These are phyloP conservation scores for Lagerstroemia speciosa DNA, from an alignment of 345 rosid species.

Conservation along the genomic window DNA sequence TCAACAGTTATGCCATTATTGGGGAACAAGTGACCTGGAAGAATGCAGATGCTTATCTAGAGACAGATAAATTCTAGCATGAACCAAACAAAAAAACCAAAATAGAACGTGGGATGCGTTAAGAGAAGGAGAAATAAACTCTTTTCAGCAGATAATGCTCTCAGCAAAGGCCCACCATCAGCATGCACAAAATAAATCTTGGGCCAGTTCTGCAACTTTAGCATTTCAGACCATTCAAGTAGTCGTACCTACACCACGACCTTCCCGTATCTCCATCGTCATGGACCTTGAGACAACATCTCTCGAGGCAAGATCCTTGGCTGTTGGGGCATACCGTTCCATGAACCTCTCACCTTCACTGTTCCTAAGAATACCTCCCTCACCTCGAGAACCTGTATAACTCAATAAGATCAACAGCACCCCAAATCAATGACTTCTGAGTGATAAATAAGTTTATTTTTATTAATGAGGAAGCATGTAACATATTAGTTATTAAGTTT, in stretches of 20 bases:
- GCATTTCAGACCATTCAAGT: conserved; percentile 3
- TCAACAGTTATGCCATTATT: conserved; percentile 4
- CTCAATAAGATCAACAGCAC: conserved; percentile 5
- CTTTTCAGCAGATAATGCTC: not conserved
- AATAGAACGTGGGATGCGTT: not conserved
- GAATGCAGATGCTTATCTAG: not conserved
- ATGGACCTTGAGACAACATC: conserved; percentile 98
- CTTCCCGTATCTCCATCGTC: conserved; percentile 99
- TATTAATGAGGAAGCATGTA: not conserved
- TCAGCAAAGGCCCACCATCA: not conserved
- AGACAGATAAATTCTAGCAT: not conserved
- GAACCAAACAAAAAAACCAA: not conserved
- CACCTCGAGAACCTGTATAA: conserved; percentile 87
- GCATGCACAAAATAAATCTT: not conserved
- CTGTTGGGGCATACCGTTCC: conserved; percentile 99
- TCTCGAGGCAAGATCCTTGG: conserved; percentile 99
- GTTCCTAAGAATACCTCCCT: conserved; percentile 97
- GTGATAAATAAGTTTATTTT: not conserved
- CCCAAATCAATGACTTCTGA: not conserved
- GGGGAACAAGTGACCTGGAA: not conserved
- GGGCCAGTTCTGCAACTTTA: not conserved
- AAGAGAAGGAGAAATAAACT: not conserved
- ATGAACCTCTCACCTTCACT: conserved; percentile 97
- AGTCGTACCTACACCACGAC: conserved; percentile 95
- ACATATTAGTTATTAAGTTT: not conserved